phyloP scores from a whole-genome alignment of 345 rosid genomes.

The Leavenworthia alabamica region DNA sequence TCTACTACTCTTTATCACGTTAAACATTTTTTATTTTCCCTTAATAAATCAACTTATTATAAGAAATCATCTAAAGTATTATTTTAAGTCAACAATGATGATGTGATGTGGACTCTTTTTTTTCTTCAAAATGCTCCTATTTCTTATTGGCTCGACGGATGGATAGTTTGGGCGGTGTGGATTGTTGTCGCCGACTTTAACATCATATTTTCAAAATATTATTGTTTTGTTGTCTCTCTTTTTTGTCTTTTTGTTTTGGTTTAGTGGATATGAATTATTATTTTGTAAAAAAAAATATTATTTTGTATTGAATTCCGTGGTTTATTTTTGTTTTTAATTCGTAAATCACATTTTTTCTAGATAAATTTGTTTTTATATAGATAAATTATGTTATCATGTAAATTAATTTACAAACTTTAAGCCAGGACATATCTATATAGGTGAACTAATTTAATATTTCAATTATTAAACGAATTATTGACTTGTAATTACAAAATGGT shows the following conservation, averaged over 20 bases:
- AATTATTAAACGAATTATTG: too few species aligned
- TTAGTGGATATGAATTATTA: neutral
- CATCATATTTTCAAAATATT: neutral
- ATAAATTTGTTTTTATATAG: too few species aligned
- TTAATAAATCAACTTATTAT: too few species aligned
- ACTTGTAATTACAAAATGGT: too few species aligned
- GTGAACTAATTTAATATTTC: too few species aligned
- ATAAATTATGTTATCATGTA: too few species aligned
- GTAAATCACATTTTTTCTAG: neutral
- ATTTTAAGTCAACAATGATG: neutral
- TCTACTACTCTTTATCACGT: neutral
- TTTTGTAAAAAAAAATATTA: too few species aligned
- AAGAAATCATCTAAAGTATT: neutral
- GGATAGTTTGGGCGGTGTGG: slow-evolving; percentile 20
- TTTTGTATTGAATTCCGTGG: too few species aligned
- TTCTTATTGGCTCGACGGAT: slow-evolving; percentile 23
- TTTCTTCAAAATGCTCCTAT: neutral
- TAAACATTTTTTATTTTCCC: too few species aligned
- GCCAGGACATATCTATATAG: too few species aligned
- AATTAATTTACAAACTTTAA: too few species aligned
- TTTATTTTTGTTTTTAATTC: neutral
- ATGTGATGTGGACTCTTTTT: neutral
- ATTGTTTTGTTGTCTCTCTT: neutral
- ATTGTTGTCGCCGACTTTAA: slow-evolving; percentile 4
- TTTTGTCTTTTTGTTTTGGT: neutral